These are phyloP conservation scores for Pichia sorboxylosa DNA, from an alignment of 1,139 yeast genomes.

Conservation along the genomic window DNA sequence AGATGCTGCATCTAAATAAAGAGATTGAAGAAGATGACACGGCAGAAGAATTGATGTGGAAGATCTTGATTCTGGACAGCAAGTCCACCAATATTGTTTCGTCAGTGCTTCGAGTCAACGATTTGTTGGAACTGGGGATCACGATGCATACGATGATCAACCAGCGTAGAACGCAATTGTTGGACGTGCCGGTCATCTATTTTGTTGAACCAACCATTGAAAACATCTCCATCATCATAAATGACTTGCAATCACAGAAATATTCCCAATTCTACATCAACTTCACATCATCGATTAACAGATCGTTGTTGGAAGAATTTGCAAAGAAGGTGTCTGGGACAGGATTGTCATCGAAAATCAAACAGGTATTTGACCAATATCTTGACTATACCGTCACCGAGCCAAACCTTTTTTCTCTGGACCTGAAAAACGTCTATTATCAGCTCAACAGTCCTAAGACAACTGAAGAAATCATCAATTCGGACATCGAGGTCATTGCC, in stretches of 20 bases:
- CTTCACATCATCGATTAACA: constrained; percentile 67
- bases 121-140: constrained; percentile 75
- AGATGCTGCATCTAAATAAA: constrained; percentile 58
- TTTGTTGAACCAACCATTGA: constrained; percentile 80
- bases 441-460: constrained; percentile 60
- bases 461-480: constrained; percentile 63
- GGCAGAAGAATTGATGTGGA: constrained; percentile 67
- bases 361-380: constrained; percentile 89
- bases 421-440: constrained; percentile 53
- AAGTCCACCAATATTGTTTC: constrained; percentile 79
- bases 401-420: constrained; percentile 78
- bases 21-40: constrained; percentile 19
- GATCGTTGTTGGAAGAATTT: constrained; percentile 76
- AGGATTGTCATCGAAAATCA: constrained; percentile 57
- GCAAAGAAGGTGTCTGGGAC: constrained; percentile 71
- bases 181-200: constrained; percentile 91
- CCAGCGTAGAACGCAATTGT: constrained; percentile 62
- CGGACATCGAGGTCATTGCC: constrained; percentile 58
- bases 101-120: constrained; percentile 82
- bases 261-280: constrained; percentile 76
- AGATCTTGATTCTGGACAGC: constrained; percentile 75
- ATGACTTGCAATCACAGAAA: constrained; percentile 61
- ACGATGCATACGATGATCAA: constrained; percentile 74
- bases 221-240: constrained; percentile 55
- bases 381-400: constrained; percentile 87